Conservation (phyloP, 495 filamentous ascomycete species). For the Letharia columbiana region DNA sequence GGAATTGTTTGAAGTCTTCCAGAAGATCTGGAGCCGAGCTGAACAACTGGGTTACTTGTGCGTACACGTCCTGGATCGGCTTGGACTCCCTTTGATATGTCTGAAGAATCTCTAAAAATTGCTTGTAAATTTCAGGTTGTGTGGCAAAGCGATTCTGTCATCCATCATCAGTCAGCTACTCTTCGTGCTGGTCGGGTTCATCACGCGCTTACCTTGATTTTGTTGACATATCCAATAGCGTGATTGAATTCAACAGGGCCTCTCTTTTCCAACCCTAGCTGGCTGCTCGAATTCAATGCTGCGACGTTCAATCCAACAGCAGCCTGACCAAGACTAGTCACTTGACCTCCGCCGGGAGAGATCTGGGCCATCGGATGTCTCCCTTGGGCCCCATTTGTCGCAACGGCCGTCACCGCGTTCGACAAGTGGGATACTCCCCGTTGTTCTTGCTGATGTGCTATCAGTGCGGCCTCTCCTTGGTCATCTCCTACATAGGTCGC, state of each 20-base stretch:
- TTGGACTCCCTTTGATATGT: constrained; percentile 98
- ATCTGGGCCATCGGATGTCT: constrained; percentile 38
- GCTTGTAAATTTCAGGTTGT: constrained; percentile 97
- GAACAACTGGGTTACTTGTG: constrained; percentile 92
- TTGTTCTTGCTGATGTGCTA: constrained; percentile 69
- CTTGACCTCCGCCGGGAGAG: constrained; percentile 33
- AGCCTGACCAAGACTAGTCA: constrained; percentile 15
- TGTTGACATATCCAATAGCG: constrained; percentile 99
- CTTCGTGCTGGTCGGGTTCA: not conserved
- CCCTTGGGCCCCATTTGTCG: constrained; percentile 38
- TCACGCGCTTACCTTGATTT: constrained; percentile 76
- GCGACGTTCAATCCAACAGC: constrained; percentile 29
- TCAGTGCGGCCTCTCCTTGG: constrained; percentile 41
- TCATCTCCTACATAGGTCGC: constrained; percentile 37
- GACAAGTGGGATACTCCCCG: constrained; percentile 72
- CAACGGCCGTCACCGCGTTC: constrained; percentile 59
- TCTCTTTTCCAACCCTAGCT: constrained; percentile 66
- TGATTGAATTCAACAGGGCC: constrained; percentile 99
- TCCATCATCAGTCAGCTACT: not conserved
- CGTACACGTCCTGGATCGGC: constrained; percentile 96
- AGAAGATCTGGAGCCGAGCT: constrained; percentile 89
- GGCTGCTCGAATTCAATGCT: constrained; percentile 42
- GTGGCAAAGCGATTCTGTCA: constrained; percentile 83
- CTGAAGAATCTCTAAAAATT: constrained; percentile 96
- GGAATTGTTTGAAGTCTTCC: constrained; percentile 98